Evolutionary conservation across 352 stramenopile genomes (phyloP), one percentile per base, ranked within the genome.

Genomic region (Pythium dissimile): DNA sequence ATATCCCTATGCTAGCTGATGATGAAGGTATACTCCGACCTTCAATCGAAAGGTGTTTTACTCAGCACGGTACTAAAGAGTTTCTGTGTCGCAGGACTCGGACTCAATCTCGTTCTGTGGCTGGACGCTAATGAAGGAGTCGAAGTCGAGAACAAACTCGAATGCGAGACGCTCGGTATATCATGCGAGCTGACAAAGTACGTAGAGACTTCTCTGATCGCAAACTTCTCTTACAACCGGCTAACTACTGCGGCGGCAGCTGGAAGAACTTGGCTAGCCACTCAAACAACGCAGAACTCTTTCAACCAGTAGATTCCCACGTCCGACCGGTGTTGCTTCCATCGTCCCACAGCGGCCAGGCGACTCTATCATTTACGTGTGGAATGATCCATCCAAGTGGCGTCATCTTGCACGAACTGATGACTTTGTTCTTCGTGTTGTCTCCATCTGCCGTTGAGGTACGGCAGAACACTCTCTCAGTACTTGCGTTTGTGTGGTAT

Each of bases 401-500:
- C 1, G 5, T 76, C 26, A 55, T 54, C 16, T 46, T 89, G 5
- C 75, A 76, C 32, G 76, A 83, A 16, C 72, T 67, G 28, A 86
- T 86, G 76, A 89, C 79, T 1, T 51, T 89, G 8, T 78, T 89
- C 50, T 85, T 87, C 48, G 76, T 87, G 23, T 31, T 89, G 11
- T 74, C 71, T 1, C 74, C 76, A 1, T 63, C 64, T 23, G 57
- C 70, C 56, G 68, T 81, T 27, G 62, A 80, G 67, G 77, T 84
- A 41, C 57, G 61, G 28, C 23, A 27, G 5, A 37, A 20, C n/a
- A n/a, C n/a, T n/a, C n/a, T n/a, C n/a, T n/a, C n/a, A n/a, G n/a
- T n/a, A n/a, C n/a, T n/a, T n/a, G n/a, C n/a, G n/a, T n/a, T n/a
- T n/a, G n/a, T n/a, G n/a, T n/a, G n/a, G n/a, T n/a, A n/a, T n/a